These are phyloP conservation scores for Penicillium herquei DNA, from an alignment of 495 filamentous ascomycete species.

Conservation along the genomic window DNA sequence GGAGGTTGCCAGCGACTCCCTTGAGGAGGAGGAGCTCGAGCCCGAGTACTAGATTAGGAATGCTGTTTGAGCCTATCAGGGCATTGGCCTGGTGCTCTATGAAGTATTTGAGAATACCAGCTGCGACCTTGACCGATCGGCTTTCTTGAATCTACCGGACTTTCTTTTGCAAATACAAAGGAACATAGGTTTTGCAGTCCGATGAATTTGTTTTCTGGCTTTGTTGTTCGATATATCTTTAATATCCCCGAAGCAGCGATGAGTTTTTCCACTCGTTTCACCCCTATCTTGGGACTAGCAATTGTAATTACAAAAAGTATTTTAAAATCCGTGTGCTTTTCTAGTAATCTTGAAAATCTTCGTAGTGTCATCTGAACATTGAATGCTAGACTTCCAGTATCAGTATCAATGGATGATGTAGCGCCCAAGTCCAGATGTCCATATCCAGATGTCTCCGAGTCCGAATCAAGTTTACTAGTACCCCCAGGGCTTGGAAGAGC, in stretches of 20 bases:
- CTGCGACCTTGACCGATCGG: constrained; percentile 23
- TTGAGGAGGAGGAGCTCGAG: constrained; percentile 84
- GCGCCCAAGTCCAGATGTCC: no score
- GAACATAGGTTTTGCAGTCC: constrained; percentile 42
- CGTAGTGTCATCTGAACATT: no score
- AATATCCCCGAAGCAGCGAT: constrained; percentile 48
- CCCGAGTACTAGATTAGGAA: constrained; percentile 81
- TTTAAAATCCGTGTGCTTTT: not conserved
- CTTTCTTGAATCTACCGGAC: constrained; percentile 29
- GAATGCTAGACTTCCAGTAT: not conserved
- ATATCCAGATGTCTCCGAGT: no score
- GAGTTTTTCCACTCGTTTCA: constrained; percentile 43
- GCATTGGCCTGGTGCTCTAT: constrained; percentile 22
- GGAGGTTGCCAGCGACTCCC: constrained; percentile 94
- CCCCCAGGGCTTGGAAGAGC: no score
- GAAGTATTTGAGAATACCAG: constrained; percentile 26
- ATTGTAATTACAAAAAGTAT: constrained; percentile 29
- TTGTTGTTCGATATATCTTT: constrained; percentile 49
- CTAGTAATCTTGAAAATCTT: not conserved
- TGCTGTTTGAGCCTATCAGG: constrained; percentile 20
- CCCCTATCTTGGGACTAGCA: constrained; percentile 10
- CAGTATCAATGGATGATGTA: not conserved
- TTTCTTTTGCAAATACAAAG: constrained; percentile 43
- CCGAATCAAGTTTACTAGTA: no score
- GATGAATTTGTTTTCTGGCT: constrained; percentile 38